Conservation (phyloP, 2,329 filamentous ascomycete genomes). For the Myriosclerotinia scirpicola region DNA sequence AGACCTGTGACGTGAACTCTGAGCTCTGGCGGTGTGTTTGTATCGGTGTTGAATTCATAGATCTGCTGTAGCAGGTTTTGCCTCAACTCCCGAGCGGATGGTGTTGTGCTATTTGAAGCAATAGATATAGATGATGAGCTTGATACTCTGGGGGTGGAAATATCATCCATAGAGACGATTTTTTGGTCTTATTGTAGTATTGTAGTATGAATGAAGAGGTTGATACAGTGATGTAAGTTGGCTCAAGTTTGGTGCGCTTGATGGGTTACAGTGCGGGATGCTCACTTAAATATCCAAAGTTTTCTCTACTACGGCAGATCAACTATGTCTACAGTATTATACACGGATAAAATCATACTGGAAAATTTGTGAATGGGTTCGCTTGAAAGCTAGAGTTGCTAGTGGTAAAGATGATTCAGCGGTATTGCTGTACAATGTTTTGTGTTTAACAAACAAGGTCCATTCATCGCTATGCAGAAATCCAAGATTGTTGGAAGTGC, state of each 20-base stretch:
- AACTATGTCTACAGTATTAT: not conserved
- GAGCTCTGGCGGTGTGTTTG: not conserved
- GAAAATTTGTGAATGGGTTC: not conserved
- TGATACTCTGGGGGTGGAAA: not conserved
- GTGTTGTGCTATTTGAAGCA: not conserved
- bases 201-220: not conserved
- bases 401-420: not conserved
- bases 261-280: not conserved
- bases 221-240: not conserved
- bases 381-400: not conserved
- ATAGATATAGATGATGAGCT: no score
- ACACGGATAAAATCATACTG: not conserved
- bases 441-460: not conserved
- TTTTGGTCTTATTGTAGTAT: not conserved
- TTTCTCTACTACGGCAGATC: not conserved
- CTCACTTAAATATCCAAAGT: not conserved
- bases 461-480: not conserved
- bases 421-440: not conserved
- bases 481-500: not conserved
- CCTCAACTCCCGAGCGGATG: not conserved
- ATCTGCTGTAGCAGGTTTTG: conserved; percentile 6
- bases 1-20: conserved; percentile 20
- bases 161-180: not conserved
- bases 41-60: conserved; percentile 7
- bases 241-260: not conserved